These are phyloP conservation scores for Lecanicillium sp. DNA, from an alignment of 2,329 filamentous ascomycete genomes.

Conservation along the genomic window DNA sequence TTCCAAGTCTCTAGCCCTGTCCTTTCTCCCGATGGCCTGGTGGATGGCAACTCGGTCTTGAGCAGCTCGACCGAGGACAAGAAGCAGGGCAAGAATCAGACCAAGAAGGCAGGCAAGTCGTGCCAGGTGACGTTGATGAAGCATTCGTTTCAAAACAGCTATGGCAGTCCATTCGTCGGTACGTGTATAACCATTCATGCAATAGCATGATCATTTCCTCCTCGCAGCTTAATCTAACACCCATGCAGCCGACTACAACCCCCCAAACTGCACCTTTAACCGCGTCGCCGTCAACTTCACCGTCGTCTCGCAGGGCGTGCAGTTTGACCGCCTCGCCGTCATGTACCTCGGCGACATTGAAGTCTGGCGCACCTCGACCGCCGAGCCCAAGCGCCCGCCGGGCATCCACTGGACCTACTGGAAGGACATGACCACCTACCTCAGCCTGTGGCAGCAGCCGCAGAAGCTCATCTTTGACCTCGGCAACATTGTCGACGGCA, in stretches of 20 bases:
- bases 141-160: constrained; percentile 64
- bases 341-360: constrained; percentile 74
- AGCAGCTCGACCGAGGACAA: constrained; percentile 1
- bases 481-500: constrained; percentile 60
- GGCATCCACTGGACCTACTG: constrained; percentile 71
- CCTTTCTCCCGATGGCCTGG: constrained; percentile 36
- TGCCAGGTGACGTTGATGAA: constrained; percentile 58
- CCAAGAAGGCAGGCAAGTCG: constrained; percentile 13
- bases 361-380: constrained; percentile 77
- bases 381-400: constrained; percentile 57
- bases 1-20: constrained; percentile 66
- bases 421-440: constrained; percentile 71
- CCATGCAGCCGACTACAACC: constrained; percentile 50
- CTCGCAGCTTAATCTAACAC: not conserved
- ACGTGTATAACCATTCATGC: constrained; percentile 19
- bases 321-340: constrained; percentile 68
- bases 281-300: constrained; percentile 71
- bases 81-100: constrained; percentile 8
- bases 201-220: constrained; percentile 9
- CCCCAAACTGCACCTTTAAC: constrained; percentile 64
- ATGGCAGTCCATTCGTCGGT: constrained; percentile 67
- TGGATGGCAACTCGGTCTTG: constrained; percentile 9
- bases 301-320: constrained; percentile 60
- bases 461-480: constrained; percentile 78
- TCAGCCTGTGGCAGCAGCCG: constrained; percentile 57